phyloP scores from a whole-genome alignment of 768 basidiomycete genomes.

The Rhodotorula graminis region DNA sequence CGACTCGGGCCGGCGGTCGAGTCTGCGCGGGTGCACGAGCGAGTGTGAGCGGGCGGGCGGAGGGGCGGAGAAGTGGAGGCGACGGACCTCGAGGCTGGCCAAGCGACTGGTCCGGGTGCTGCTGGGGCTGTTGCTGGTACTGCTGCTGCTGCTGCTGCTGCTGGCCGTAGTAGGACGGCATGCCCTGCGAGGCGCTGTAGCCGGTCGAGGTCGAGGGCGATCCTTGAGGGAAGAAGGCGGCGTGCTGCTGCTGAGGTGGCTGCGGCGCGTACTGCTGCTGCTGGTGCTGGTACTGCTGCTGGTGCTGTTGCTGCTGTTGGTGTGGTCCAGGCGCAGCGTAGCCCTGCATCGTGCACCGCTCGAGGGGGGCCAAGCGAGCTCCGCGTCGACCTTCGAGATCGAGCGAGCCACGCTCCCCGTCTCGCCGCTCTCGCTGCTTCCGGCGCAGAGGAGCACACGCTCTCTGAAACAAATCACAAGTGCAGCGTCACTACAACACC shows the following conservation, averaged over 20 bases:
- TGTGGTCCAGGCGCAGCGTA: not conserved
- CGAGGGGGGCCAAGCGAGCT: too few relatives aligned
- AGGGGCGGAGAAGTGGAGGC: not conserved
- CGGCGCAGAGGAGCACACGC: too few relatives aligned
- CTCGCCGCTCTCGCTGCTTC: too few relatives aligned
- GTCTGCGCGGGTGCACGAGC: not conserved
- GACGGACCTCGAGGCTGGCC: not conserved
- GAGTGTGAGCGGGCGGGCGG: not conserved
- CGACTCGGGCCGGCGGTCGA: not conserved
- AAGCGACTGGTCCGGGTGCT: not conserved
- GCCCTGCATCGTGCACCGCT: not conserved
- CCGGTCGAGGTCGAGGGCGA: not conserved
- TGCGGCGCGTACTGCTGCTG: not conserved
- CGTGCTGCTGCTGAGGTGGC: slow-evolving; percentile 1
- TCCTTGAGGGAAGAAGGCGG: not conserved
- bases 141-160: not conserved
- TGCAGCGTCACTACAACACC: too few relatives aligned
- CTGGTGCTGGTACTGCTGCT: not conserved
- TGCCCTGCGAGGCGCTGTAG: not conserved
- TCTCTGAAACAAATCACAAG: too few relatives aligned
- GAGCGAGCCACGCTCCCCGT: too few relatives aligned
- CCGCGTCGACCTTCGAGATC: too few relatives aligned
- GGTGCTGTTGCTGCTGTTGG: not conserved
- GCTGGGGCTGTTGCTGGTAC: not conserved
- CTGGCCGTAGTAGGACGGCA: not conserved